Conservation (phyloP, 1,284 basidiomycete genomes). For the Phylloboletellus chloephorus region DNA sequence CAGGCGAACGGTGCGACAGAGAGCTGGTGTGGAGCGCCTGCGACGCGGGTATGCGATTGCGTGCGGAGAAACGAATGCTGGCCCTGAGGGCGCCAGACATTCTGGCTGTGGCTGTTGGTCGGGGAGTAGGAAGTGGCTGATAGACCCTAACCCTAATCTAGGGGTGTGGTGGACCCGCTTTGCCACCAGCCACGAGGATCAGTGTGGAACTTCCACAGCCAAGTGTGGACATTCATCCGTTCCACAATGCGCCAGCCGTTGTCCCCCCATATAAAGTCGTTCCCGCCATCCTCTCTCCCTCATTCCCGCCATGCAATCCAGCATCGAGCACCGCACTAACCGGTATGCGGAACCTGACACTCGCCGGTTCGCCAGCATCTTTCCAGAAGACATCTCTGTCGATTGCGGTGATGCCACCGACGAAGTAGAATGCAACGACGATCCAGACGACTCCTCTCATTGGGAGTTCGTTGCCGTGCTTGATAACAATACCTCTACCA, state of each 20-base stretch:
- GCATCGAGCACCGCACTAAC: not conserved
- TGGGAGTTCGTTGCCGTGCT: slow-evolving; percentile 11
- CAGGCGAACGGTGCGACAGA: slow-evolving; percentile 30
- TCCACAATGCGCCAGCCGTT: slow-evolving; percentile 18
- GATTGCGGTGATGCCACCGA: slow-evolving; percentile 8
- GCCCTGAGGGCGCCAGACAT: not conserved
- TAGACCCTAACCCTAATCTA: slow-evolving; percentile 17
- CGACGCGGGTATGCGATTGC: not conserved
- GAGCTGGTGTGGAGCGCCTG: slow-evolving; percentile 14
- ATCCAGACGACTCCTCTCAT: slow-evolving; percentile 10
- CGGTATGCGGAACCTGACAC: slow-evolving; percentile 15
- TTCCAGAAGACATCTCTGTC: slow-evolving; percentile 9
- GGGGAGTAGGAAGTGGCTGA: no score
- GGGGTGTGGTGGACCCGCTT: slow-evolving; percentile 10
- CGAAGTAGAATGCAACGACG: slow-evolving; percentile 10
- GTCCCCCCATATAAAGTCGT: slow-evolving; percentile 19
- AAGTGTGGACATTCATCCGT: slow-evolving; percentile 18
- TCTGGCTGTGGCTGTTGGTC: no score
- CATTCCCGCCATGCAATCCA: slow-evolving; percentile 14
- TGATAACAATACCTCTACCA: slow-evolving; percentile 3
- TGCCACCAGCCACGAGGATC: slow-evolving; percentile 14
- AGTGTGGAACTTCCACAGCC: slow-evolving; percentile 20
- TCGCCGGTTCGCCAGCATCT: slow-evolving; percentile 27
- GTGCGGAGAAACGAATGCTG: not conserved
- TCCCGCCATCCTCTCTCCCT: not conserved